Base-by-base conservation (phyloP, 2,329 filamentous ascomycete genomes). In the Lasiodiplodia hormozganensis region DNA sequence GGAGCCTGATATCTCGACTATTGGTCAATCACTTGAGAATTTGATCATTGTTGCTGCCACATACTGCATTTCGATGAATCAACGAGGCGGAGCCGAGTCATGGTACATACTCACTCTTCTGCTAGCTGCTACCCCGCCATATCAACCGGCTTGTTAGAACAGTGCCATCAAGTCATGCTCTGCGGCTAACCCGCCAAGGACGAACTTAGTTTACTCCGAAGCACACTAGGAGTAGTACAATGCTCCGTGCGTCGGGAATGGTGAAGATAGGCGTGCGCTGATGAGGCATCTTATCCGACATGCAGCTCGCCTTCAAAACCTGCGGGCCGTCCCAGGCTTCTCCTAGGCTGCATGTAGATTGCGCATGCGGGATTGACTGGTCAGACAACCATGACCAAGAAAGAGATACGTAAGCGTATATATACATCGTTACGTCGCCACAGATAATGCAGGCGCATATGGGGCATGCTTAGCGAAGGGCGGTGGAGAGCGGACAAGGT, bases 271-370 rank as follows among this genome's bases (percentile, higher is more conserved):
- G 52, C 60, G 60, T 64, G 43, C 43, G 12, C 49, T 18, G 18
- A 18, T 10, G 38, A 38, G 25, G 18, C 23, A 49, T 40, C 43
- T 47, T 18, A 43, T 43, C 40, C 40, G 40, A 43, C 25, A 43
- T 49, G 57, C 38, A 49, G 23, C 38, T 62, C 23, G 57, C 57
- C 57, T 49, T 23, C 23, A 62, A 40, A 62, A 21, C 11, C 58
- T 51, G 60, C 60, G 43, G 60, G 28, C 60, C 60, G 43, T 52
- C 60, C 60, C 60, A 64, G 60, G n/a, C 51, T 38, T 25, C 21
- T 16, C 36, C 47, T 28, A 36, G 25, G 7, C 58, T 16, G 28
- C 43, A 34, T 23, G 38, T 3, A 3, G 12, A 60, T 28, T 47
- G 38, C 14, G 28, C 58, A 43, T 51, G 58, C 43, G 16, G 16